These are phyloP conservation scores for Narthecium ossifragum DNA, from an alignment of 106 monocot species.

Conservation along the genomic window DNA sequence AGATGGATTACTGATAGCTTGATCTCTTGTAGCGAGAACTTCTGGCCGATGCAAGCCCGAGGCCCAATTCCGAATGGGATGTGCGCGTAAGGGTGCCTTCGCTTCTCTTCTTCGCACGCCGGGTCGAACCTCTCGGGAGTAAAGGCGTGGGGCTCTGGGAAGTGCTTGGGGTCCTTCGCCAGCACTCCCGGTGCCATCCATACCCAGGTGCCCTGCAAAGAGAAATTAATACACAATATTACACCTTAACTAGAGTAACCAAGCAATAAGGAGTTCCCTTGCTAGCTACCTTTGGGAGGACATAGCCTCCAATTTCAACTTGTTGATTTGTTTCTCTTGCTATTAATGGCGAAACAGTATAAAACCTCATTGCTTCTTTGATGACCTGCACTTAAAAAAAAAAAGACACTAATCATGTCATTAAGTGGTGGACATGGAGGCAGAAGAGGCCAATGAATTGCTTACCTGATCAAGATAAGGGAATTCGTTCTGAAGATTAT, in stretches of 20 bases:
- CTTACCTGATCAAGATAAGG: slow-evolving; percentile 84
- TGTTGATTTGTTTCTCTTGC: slow-evolving; percentile 68
- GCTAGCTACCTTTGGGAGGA: slow-evolving; percentile 95
- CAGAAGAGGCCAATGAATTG: not conserved
- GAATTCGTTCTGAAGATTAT: slow-evolving; percentile 57
- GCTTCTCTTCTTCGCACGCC: slow-evolving; percentile 45
- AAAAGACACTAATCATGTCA: not conserved
- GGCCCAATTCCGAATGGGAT: slow-evolving; percentile 89
- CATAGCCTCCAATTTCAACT: slow-evolving; percentile 63
- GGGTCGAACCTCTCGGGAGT: slow-evolving; percentile 81
- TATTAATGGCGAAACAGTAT: slow-evolving; percentile 72
- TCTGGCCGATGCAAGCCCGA: slow-evolving; percentile 81
- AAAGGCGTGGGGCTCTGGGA: slow-evolving; percentile 65
- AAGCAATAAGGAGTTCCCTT: not conserved
- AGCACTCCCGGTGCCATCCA: slow-evolving; percentile 83
- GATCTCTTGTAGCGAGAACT: slow-evolving; percentile 66
- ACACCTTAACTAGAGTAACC: not conserved
- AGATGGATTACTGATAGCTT: slow-evolving; percentile 70
- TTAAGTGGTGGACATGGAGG: not conserved
- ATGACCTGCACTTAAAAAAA: slow-evolving; percentile 46
- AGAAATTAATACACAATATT: not conserved
- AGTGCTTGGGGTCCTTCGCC: slow-evolving; percentile 66
- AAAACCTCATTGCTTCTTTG: slow-evolving; percentile 81
- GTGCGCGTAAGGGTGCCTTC: slow-evolving; percentile 72
- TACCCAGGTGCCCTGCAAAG: slow-evolving; percentile 62